Base-by-base conservation (phyloP, 83 land plant genomes). In the Picea abies region DNA sequence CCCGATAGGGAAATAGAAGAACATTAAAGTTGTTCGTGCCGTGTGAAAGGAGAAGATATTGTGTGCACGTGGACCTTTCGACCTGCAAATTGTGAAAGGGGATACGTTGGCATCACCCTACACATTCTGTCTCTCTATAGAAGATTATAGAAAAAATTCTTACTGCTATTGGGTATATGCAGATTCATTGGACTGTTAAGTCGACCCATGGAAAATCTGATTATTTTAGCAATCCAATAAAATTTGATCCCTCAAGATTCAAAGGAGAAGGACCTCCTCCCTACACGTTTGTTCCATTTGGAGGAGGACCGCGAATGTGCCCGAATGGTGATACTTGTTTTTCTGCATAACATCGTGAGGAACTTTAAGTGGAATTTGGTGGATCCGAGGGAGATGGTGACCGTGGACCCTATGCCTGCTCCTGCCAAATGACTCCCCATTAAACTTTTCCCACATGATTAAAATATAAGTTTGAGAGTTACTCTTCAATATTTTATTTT, bases 271-370 rank as follows among this genome's bases (percentile, higher is more conserved):
- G 29, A 29, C 29, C 29, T 29, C 29, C 29, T 14, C 83, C 82
- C 3, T 82, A 63, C 56, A 82, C 83, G 9, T 82, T 82, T 52
- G 41, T 82, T 5, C 83, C 83, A 11, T 82, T 82, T 79, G 83
- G 83, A 73, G 83, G 83, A 5, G 87, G 88, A 16, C 85, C 29
- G 29, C 29, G 29, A 29, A 29, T 29, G 29, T 29, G 29, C 29
- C 29, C 29, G 29, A 29, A 69, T 82, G 52, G 86, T 82, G 78
- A 84, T 84, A 71, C 39, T 84, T 47, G 60, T 82, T 14, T 49
- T 83, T 25, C 8, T 84, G 61, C 86, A 84, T 71, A 17, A 84
- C 47, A 5, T 85, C 5, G 69, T 83, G 5, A 73, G 17, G 70
- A 64, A 61, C n/a, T 85, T 75, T 39, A 35, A 25, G 26, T 82